These are phyloP conservation scores for Citrus inodora DNA, from an alignment of 345 rosid genomes.

Conservation along the genomic window DNA sequence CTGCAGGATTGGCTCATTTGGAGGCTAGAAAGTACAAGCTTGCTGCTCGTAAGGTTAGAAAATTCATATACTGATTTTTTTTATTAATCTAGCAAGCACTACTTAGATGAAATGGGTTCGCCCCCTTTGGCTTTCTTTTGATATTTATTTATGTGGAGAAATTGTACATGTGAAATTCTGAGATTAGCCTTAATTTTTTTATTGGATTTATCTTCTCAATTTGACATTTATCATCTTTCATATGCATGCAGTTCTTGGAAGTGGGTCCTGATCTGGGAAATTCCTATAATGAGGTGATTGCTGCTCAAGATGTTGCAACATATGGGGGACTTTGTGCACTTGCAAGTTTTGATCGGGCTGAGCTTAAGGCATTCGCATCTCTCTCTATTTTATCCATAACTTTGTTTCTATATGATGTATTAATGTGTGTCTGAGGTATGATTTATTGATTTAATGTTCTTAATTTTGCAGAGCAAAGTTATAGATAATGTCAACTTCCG, in stretches of 20 bases:
- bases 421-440: neutral
- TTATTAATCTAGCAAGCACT: neutral
- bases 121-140: neutral
- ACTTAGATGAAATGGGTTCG: neutral
- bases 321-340: constrained; percentile 99
- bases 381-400: neutral
- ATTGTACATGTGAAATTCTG: neutral
- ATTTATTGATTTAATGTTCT: constrained; percentile 20
- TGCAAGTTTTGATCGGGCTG: constrained; percentile 95
- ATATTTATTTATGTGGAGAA: neutral
- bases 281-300: constrained; percentile 87
- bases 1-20: constrained; percentile 91
- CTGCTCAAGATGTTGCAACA: constrained; percentile 97
- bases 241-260: constrained; percentile 75
- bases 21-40: constrained; percentile 87
- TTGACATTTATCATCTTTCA: neutral
- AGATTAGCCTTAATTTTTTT: neutral
- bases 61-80: neutral
- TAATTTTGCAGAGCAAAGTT: constrained; percentile 72
- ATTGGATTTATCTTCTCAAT: neutral
- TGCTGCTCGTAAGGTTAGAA: constrained; percentile 93
- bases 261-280: constrained; percentile 87
- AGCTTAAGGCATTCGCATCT: constrained; percentile 65
- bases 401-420: neutral
- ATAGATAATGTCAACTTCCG: constrained; percentile 91